Conservation (phyloP, 1,284 basidiomycete species). For the Schizophyllum commune region DNA sequence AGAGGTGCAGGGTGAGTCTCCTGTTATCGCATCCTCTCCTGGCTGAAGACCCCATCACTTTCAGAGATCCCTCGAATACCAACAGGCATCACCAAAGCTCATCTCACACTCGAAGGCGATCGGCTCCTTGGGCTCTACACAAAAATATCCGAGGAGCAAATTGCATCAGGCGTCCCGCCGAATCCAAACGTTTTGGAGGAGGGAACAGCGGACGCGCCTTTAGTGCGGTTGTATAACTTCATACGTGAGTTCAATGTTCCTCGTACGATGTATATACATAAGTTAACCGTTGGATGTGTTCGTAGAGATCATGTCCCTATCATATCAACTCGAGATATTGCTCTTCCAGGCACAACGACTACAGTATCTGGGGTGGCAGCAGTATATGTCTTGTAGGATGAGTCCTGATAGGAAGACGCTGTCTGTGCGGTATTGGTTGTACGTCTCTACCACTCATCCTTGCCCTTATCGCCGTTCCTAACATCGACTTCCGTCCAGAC, state of each 20-base stretch:
- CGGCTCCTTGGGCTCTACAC: constrained; percentile 55
- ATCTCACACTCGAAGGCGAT: constrained; percentile 68
- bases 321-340: constrained; percentile 78
- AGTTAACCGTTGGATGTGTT: background rate
- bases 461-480: background rate
- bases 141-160: constrained; percentile 37
- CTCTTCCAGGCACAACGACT: constrained; percentile 74
- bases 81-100: constrained; percentile 51
- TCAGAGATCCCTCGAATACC: constrained; percentile 67
- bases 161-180: constrained; percentile 36
- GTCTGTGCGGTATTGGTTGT: constrained; percentile 73
- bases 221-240: constrained; percentile 73
- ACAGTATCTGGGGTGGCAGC: constrained; percentile 71
- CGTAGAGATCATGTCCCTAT: constrained; percentile 76
- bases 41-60: background rate
- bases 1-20: no score
- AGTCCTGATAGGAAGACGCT: constrained; percentile 56
- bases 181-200: constrained; percentile 44
- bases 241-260: constrained; percentile 49
- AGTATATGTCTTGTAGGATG: constrained; percentile 60
- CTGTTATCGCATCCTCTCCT: no score
- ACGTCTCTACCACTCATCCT: constrained; percentile 19
- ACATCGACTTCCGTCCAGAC: background rate
- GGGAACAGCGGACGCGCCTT: constrained; percentile 64
- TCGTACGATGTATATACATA: background rate